Conservation (phyloP, 2,329 filamentous ascomycete genomes). For the Talaromyces islandicus region DNA sequence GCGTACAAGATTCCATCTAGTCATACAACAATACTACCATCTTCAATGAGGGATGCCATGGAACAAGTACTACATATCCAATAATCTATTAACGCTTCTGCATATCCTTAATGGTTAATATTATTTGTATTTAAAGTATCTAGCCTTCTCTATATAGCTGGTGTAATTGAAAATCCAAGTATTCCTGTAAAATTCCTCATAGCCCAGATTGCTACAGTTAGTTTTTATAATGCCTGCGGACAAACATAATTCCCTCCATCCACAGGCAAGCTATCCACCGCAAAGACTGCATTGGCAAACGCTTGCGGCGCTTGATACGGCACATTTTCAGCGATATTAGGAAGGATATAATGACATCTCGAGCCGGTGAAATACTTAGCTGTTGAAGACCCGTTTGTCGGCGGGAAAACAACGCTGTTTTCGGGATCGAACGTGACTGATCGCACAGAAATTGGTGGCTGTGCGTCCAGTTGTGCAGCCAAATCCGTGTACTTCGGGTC, state of each 20-base stretch:
- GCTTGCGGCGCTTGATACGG: constrained; percentile 8
- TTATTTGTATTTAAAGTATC: too few relatives aligned
- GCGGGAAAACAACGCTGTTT: constrained; percentile 11
- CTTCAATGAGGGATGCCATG: too few relatives aligned
- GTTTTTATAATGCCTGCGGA: background rate
- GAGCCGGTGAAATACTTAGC: constrained; percentile 9
- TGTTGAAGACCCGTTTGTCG: constrained; percentile 8
- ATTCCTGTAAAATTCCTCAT: background rate
- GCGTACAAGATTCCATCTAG: too few relatives aligned
- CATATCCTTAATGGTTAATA: too few relatives aligned
- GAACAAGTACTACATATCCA: too few relatives aligned
- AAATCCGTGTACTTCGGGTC: constrained; percentile 7
- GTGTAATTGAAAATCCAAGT: background rate
- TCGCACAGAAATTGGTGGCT: constrained; percentile 9
- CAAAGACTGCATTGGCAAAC: constrained; percentile 12
- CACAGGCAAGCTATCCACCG: constrained; percentile 4
- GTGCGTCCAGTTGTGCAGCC: constrained; percentile 6
- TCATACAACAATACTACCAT: too few relatives aligned
- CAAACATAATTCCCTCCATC: background rate
- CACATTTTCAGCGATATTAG: constrained; percentile 11
- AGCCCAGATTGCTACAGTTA: background rate
- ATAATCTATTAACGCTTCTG: too few relatives aligned
- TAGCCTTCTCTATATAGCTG: too few relatives aligned
- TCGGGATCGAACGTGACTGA: constrained; percentile 12
- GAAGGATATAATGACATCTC: constrained; percentile 9